Evolutionary conservation across 164 flowering plant genomes (phyloP).

Genomic region (Nelumbo lutea): DNA sequence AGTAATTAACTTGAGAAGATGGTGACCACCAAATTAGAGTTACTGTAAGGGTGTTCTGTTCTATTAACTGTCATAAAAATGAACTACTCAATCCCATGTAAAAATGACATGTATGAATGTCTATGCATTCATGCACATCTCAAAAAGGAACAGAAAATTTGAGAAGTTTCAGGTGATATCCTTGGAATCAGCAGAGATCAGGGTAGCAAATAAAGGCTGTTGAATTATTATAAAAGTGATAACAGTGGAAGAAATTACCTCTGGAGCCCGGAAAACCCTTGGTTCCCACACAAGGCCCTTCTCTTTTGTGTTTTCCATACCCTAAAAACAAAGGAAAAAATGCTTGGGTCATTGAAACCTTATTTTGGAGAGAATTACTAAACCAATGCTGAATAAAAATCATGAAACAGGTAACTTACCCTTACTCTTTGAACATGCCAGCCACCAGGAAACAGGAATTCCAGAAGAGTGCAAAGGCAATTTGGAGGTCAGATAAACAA

Average conservation of each 20-base stretch:
- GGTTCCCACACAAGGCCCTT: conserved; percentile 94
- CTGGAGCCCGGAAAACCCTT: conserved; percentile 98
- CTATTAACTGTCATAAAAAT: no score
- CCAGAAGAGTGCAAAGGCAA: conserved; percentile 73
- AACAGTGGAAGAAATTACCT: conserved; percentile 52
- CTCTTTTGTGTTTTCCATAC: conserved; percentile 56
- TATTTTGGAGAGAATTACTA: background rate
- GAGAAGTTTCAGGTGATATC: no score
- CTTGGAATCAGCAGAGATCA: no score
- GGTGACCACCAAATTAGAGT: no score
- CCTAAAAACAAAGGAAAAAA: conserved; percentile 32
- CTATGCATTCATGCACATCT: no score
- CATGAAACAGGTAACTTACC: conserved; percentile 28
- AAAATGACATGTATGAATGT: no score
- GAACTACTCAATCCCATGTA: no score
- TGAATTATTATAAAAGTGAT: background rate
- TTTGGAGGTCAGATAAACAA: conserved; percentile 63
- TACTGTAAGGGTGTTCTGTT: no score
- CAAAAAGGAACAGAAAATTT: no score
- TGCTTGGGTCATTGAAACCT: no score
- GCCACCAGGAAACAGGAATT: conserved; percentile 43
- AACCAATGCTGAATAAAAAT: background rate
- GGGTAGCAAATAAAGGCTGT: background rate
- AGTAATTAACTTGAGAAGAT: no score
- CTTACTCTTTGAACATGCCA: conserved; percentile 44